Percentiles rank a stretch among this genome's conserved stretches.
These are phyloP conservation scores for Sphagnum contortum DNA, from an alignment of 225 moss, liverwort and hornwort genomes.

Conservation along the genomic window DNA sequence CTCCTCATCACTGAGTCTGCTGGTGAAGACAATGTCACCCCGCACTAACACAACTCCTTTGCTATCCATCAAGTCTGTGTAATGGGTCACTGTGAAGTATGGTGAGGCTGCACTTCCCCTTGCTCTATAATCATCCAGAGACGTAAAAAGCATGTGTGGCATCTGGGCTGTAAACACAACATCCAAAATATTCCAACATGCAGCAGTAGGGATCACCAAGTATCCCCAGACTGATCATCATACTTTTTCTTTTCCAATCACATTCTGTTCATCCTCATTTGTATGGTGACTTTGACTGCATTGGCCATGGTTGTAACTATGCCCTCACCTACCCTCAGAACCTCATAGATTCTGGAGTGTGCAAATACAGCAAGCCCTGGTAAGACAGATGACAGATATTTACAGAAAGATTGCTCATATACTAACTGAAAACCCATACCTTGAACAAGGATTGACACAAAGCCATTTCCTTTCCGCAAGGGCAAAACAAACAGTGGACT, in stretches of 20 bases:
- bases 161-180: slow-evolving; percentile 68
- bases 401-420: too few relatives aligned
- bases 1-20: slow-evolving; percentile 86
- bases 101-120: slow-evolving; percentile 83
- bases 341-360: too few relatives aligned
- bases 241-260: too few relatives aligned
- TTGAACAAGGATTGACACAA: slow-evolving; percentile 79
- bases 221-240: too few relatives aligned
- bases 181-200: slow-evolving; percentile 17
- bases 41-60: slow-evolving; percentile 83
- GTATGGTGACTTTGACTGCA: too few relatives aligned
- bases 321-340: too few relatives aligned
- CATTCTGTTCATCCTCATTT: too few relatives aligned
- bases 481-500: slow-evolving; percentile 93
- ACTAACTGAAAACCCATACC: slow-evolving; percentile 20
- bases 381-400: too few relatives aligned
- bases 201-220: too few relatives aligned
- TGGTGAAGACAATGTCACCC: slow-evolving; percentile 90
- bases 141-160: slow-evolving; percentile 92
- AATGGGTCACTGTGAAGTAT: slow-evolving; percentile 88
- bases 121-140: slow-evolving; percentile 74
- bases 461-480: slow-evolving; percentile 71
- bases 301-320: too few relatives aligned
- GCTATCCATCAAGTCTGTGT: slow-evolving; percentile 70
- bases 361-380: too few relatives aligned